phyloP scores from a whole-genome alignment of 768 basidiomycete genomes.

The Agrocybe chaxingu region DNA sequence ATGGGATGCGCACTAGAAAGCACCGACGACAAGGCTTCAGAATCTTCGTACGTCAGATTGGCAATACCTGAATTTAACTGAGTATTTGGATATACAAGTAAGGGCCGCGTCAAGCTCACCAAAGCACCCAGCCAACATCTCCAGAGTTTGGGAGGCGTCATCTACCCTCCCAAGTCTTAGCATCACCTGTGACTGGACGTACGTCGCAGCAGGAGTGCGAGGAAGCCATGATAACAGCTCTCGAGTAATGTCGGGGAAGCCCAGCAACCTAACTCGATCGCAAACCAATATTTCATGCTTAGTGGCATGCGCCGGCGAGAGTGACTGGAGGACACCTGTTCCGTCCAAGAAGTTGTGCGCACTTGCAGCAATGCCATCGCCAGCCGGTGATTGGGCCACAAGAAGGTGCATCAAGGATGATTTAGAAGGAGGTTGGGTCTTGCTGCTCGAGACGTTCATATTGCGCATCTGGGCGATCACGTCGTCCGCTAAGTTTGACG shows the following conservation, averaged over 20 bases:
- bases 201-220: slow-evolving; percentile 69
- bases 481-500: slow-evolving; percentile 45
- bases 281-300: slow-evolving; percentile 71
- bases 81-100: slow-evolving; percentile 5
- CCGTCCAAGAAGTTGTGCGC: slow-evolving; percentile 71
- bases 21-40: slow-evolving; percentile 56
- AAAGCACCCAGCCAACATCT: slow-evolving; percentile 72
- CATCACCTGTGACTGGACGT: slow-evolving; percentile 68
- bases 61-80: slow-evolving; percentile 42
- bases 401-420: slow-evolving; percentile 65
- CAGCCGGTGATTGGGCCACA: slow-evolving; percentile 48
- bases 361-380: slow-evolving; percentile 48
- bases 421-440: slow-evolving; percentile 44
- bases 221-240: slow-evolving; percentile 79
- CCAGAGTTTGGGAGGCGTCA: slow-evolving; percentile 69
- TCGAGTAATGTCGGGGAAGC: slow-evolving; percentile 56
- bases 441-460: slow-evolving; percentile 64
- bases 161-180: slow-evolving; percentile 64
- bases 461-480: slow-evolving; percentile 66
- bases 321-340: slow-evolving; percentile 63
- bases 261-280: slow-evolving; percentile 61
- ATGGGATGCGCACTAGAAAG: slow-evolving; percentile 56
- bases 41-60: slow-evolving; percentile 53
- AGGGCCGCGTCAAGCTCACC: slow-evolving; percentile 42
- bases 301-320: slow-evolving; percentile 66